A percentile compares a stretch with the other conserved stretches of the same genome.
These are phyloP conservation scores for Ettlia oleoabundans DNA, from an alignment of 139 green algal species.

Conservation along the genomic window DNA sequence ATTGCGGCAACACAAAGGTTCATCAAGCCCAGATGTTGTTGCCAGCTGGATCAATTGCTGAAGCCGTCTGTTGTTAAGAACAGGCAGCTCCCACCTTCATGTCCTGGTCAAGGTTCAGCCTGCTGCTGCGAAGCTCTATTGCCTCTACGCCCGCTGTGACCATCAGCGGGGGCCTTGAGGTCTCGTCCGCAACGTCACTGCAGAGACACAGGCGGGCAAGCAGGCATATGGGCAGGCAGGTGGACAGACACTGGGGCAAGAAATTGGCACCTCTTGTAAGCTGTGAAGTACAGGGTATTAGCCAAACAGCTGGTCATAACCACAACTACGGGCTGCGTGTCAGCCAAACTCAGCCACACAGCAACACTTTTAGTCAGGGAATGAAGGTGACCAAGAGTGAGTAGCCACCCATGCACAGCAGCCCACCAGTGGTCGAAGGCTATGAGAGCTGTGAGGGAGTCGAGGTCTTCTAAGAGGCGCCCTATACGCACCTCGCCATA, in stretches of 20 bases:
- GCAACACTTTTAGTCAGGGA: no score
- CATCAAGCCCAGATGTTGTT: neutral
- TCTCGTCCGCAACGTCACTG: slow-evolving; percentile 41
- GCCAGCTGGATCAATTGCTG: neutral
- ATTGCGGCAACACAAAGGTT: no score
- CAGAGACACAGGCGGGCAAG: neutral
- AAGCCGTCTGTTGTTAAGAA: no score
- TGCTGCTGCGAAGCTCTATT: slow-evolving; percentile 56
- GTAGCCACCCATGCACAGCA: neutral
- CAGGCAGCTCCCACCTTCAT: no score
- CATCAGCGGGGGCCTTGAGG: slow-evolving; percentile 62
- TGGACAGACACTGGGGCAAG: no score
- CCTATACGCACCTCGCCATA: slow-evolving; percentile 78
- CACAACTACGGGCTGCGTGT: no score
- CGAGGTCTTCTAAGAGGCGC: slow-evolving; percentile 86
- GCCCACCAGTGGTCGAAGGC: slow-evolving; percentile 76
- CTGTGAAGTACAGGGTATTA: no score
- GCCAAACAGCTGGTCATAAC: no score
- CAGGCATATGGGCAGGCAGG: no score
- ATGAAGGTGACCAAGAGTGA: no score
- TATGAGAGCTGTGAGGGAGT: slow-evolving; percentile 80
- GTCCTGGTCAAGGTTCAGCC: slow-evolving; percentile 53
- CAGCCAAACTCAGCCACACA: no score
- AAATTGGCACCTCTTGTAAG: no score
- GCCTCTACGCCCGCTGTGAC: slow-evolving; percentile 81